These are phyloP conservation scores for Perilla frutescens DNA, from an alignment of 257 asterid species.

Conservation along the genomic window DNA sequence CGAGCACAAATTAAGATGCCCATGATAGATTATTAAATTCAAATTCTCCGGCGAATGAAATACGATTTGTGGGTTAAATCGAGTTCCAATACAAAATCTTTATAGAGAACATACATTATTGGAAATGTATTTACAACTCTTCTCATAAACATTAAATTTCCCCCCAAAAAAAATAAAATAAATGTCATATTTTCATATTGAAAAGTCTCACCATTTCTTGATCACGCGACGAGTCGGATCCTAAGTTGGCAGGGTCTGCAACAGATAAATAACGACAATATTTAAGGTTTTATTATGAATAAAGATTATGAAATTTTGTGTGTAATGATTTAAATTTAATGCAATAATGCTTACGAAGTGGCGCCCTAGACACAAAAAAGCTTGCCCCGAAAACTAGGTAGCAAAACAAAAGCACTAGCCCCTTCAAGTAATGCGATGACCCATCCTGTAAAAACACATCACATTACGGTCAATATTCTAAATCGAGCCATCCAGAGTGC, in stretches of 20 bases:
- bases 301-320: not conserved
- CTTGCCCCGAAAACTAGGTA: slow-evolving; percentile 75
- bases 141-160: not conserved
- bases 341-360: slow-evolving; percentile 48
- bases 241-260: slow-evolving; percentile 27
- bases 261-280: not conserved
- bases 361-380: slow-evolving; percentile 60
- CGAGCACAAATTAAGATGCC: too few relatives aligned
- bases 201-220: slow-evolving; percentile 36
- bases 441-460: slow-evolving; percentile 63
- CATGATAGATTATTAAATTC: too few relatives aligned
- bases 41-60: too few relatives aligned
- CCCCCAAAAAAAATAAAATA: not conserved
- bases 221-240: slow-evolving; percentile 28
- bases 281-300: not conserved
- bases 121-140: not conserved
- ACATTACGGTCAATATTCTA: not conserved
- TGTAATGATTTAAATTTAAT: not conserved
- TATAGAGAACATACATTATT: too few relatives aligned
- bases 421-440: slow-evolving; percentile 89
- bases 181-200: not conserved
- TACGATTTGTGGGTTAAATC: too few relatives aligned
- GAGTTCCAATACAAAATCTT: too few relatives aligned
- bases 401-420: slow-evolving; percentile 75
- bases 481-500: too few relatives aligned